A percentile compares a stretch with the other conserved stretches of the same genome.
Evolutionary conservation across 2,329 filamentous ascomycete species (phyloP).

Genomic region (Graphium sp.): DNA sequence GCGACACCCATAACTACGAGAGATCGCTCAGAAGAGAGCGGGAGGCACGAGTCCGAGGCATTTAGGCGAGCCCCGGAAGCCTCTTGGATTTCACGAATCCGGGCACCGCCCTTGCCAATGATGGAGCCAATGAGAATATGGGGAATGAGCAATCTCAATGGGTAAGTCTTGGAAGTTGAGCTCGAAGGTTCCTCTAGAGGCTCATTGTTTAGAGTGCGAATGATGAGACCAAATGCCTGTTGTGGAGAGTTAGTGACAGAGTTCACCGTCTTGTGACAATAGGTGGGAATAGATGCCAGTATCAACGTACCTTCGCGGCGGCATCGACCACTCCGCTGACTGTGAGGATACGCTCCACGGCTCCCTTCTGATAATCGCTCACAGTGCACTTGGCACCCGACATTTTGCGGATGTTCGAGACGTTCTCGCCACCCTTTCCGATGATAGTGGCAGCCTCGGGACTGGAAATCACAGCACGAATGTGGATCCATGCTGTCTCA

Average conservation of each 20-base stretch:
- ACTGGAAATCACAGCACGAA: slow-evolving; percentile 92
- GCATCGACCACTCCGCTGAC: slow-evolving; percentile 94
- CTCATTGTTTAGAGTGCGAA: slow-evolving; percentile 95
- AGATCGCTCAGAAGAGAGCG: slow-evolving; percentile 91
- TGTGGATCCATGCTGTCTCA: slow-evolving; percentile 92
- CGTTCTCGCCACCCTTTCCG: slow-evolving; percentile 96
- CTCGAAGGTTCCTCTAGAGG: slow-evolving; percentile 76
- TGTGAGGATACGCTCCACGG: slow-evolving; percentile 92
- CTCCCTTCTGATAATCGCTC: slow-evolving; percentile 93
- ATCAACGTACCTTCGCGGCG: slow-evolving; percentile 70
- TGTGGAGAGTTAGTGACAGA: slow-evolving; percentile 10
- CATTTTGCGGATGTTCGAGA: slow-evolving; percentile 86
- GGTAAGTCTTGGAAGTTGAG: slow-evolving; percentile 91
- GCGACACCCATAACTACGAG: slow-evolving; percentile 94
- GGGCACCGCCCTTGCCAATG: slow-evolving; percentile 89
- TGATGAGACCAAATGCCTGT: slow-evolving; percentile 92
- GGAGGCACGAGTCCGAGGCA: slow-evolving; percentile 86
- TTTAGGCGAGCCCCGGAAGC: slow-evolving; percentile 92
- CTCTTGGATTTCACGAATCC: slow-evolving; percentile 97
- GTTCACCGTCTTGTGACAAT: too few species aligned
- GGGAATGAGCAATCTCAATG: slow-evolving; percentile 83
- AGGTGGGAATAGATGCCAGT: too few species aligned
- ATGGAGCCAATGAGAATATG: slow-evolving; percentile 97
- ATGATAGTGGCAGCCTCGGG: slow-evolving; percentile 96
- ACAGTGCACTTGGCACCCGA: slow-evolving; percentile 98